Evolutionary conservation across 345 rosid genomes (phyloP).

Genomic region (Nephelium lappaceum): DNA sequence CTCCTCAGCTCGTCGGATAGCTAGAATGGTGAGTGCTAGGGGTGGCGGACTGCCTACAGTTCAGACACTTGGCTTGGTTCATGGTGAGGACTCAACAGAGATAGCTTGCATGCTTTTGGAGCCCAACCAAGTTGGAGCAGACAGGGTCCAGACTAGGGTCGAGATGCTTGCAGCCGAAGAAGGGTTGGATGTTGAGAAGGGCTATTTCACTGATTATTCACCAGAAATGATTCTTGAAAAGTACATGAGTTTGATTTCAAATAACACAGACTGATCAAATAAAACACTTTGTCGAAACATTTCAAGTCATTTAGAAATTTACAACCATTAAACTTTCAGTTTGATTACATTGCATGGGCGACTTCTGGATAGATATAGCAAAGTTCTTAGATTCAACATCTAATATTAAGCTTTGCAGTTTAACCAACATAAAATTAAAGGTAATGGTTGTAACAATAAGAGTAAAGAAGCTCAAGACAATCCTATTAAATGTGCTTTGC

Average conservation of each 20-base stretch:
- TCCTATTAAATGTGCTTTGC: not conserved
- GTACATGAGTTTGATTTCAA: constrained; percentile 41
- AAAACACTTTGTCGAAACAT: not conserved
- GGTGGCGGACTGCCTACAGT: constrained; percentile 70
- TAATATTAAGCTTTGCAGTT: not conserved
- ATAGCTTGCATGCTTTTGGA: constrained; percentile 68
- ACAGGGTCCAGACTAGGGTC: constrained; percentile 54
- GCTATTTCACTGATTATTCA: constrained; percentile 62
- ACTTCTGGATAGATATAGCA: not conserved
- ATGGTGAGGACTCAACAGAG: constrained; percentile 54
- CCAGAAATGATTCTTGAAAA: constrained; percentile 55
- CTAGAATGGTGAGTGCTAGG: constrained; percentile 60
- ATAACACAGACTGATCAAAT: constrained; percentile 22
- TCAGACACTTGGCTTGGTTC: constrained; percentile 53
- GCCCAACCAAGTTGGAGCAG: constrained; percentile 58
- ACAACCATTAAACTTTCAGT: not conserved
- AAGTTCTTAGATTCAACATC: not conserved
- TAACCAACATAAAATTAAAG: not conserved
- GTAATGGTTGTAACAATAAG: not conserved
- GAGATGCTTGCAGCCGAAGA: constrained; percentile 56
- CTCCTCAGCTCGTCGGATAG: constrained; percentile 43
- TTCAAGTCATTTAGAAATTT: not conserved
- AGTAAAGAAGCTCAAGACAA: not conserved
- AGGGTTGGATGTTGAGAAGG: constrained; percentile 60
- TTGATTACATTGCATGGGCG: not conserved